A percentile compares a stretch with the other conserved stretches of the same genome.
phyloP scores from a whole-genome alignment of 805 yeast species.

The Dipodascopsis uninucleata region DNA sequence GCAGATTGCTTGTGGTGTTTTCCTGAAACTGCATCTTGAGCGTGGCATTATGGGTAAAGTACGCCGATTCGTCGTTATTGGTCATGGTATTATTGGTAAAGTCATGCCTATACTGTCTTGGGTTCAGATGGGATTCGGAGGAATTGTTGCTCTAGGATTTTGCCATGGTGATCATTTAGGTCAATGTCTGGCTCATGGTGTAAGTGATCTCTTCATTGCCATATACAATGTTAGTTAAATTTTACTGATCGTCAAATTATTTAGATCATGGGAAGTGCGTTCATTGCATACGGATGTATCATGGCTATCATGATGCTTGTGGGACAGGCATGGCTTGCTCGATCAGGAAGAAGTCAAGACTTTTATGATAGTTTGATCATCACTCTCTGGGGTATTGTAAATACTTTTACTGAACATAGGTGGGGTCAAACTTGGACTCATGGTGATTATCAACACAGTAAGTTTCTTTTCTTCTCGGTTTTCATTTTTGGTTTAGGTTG shows the following conservation, averaged over 20 bases:
- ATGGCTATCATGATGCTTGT: constrained; percentile 61
- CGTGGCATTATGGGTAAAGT: constrained; percentile 37
- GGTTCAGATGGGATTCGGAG: constrained; percentile 76
- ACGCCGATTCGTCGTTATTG: constrained; percentile 31
- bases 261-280: constrained; percentile 83
- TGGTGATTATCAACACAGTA: constrained; percentile 70
- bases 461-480: not conserved
- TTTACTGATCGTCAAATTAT: not conserved
- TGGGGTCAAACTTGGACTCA: constrained; percentile 95
- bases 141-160: constrained; percentile 80
- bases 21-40: constrained; percentile 39
- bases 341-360: constrained; percentile 63
- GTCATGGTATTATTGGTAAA: constrained; percentile 38
- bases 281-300: constrained; percentile 73
- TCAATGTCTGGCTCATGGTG: constrained; percentile 92
- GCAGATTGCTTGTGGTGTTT: constrained; percentile 38
- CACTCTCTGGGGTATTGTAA: constrained; percentile 87
- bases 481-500: not conserved
- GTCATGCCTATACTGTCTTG: constrained; percentile 53
- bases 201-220: constrained; percentile 10
- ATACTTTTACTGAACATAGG: constrained; percentile 93
- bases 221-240: not conserved
- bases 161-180: constrained; percentile 83
- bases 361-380: constrained; percentile 76
- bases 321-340: constrained; percentile 56